Evolutionary conservation across 2,329 filamentous ascomycete genomes (phyloP).

Genomic region (Diaporthe humulicola): DNA sequence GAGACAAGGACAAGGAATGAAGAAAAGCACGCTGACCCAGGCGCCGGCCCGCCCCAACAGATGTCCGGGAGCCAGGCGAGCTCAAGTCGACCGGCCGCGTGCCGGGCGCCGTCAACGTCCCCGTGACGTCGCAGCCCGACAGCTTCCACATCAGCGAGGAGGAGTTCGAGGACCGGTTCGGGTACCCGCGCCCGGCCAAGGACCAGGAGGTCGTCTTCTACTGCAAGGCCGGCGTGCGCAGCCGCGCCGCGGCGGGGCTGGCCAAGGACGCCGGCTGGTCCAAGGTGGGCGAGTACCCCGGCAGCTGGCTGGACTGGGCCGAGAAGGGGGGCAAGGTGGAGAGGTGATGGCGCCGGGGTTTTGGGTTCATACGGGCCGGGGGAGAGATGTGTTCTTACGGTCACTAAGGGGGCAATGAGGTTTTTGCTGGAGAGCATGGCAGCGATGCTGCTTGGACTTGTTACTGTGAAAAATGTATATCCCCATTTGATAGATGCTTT

Average conservation of each 20-base stretch:
- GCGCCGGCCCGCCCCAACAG: constrained; percentile 52
- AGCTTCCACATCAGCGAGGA: constrained; percentile 80
- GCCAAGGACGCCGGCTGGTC: constrained; percentile 83
- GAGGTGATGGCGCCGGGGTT: constrained; percentile 41
- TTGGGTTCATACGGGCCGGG: not conserved
- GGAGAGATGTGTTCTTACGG: not conserved
- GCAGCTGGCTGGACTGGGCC: constrained; percentile 88
- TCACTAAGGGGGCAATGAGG: not conserved
- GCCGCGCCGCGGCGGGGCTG: constrained; percentile 80
- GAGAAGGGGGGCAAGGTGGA: constrained; percentile 76
- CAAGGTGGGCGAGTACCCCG: constrained; percentile 78
- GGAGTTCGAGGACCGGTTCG: constrained; percentile 87
- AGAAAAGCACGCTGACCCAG: not conserved
- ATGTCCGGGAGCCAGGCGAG: constrained; percentile 81
- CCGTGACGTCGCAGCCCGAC: constrained; percentile 82
- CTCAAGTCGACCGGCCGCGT: constrained; percentile 77
- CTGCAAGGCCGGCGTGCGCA: constrained; percentile 92
- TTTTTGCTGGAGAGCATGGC: not conserved
- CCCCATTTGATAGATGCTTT: constrained; percentile 17
- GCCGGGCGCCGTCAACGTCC: constrained; percentile 85
- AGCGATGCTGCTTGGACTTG: constrained; percentile 1
- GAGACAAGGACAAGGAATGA: not conserved
- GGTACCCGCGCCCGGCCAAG: constrained; percentile 75
- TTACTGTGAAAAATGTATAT: constrained; percentile 8
- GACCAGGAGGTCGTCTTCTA: constrained; percentile 82